Evolutionary conservation across 2,329 filamentous ascomycete species (phyloP).

Genomic region (Eurotiales sp.): DNA sequence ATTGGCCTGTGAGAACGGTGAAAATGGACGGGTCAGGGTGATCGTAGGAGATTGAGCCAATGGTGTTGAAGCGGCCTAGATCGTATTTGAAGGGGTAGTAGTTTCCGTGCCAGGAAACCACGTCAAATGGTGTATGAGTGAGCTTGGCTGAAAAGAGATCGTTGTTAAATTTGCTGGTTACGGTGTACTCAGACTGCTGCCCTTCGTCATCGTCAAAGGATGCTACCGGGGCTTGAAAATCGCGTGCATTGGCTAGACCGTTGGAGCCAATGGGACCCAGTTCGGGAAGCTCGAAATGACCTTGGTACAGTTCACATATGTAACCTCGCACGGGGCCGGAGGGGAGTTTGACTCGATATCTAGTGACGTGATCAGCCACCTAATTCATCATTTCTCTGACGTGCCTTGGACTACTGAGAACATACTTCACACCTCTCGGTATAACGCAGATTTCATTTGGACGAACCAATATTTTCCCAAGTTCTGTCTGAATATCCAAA

Average conservation of each 20-base stretch:
- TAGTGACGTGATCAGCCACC: constrained; percentile 14
- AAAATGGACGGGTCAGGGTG: constrained; percentile 77
- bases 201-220: constrained; percentile 63
- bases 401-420: not conserved
- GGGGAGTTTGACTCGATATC: constrained; percentile 65
- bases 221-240: constrained; percentile 71
- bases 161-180: constrained; percentile 65
- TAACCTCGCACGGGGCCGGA: constrained; percentile 65
- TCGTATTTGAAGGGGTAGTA: constrained; percentile 83
- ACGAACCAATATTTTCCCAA: constrained; percentile 69
- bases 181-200: constrained; percentile 43
- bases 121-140: constrained; percentile 70
- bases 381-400: not conserved
- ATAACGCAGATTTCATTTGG: constrained; percentile 76
- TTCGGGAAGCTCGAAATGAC: constrained; percentile 68
- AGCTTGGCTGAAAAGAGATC: constrained; percentile 63
- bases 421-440: constrained; percentile 62
- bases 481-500: constrained; percentile 72
- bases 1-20: constrained; percentile 60
- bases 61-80: constrained; percentile 69
- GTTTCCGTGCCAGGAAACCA: constrained; percentile 76
- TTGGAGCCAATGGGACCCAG: constrained; percentile 71
- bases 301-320: constrained; percentile 70
- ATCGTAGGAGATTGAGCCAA: constrained; percentile 70
- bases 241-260: constrained; percentile 68